A percentile compares a stretch with the other conserved stretches of the same genome.
Conservation (phyloP, 2,329 filamentous ascomycete species). For the Colletotrichum spaethianum region DNA sequence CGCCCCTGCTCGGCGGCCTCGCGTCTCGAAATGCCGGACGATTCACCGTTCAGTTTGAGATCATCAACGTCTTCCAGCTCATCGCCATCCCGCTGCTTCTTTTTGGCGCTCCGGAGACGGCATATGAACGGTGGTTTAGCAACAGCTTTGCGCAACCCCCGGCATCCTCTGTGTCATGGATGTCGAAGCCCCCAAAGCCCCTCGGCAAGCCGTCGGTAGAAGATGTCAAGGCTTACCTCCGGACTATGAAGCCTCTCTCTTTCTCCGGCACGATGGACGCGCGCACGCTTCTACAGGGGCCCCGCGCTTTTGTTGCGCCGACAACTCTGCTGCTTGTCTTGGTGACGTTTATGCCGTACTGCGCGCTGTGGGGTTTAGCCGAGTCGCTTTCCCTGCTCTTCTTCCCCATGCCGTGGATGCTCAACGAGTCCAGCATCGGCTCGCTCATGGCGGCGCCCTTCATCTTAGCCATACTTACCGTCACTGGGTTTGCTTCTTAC, state of each 20-base stretch:
- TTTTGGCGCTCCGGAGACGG: slow-evolving; percentile 66
- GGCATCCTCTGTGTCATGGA: slow-evolving; percentile 38
- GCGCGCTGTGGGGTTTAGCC: slow-evolving; percentile 63
- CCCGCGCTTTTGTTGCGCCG: slow-evolving; percentile 64
- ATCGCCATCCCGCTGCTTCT: slow-evolving; percentile 62
- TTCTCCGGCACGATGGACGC: slow-evolving; percentile 52
- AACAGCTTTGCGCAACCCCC: slow-evolving; percentile 32
- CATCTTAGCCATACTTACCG: slow-evolving; percentile 54
- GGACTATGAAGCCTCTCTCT: slow-evolving; percentile 55
- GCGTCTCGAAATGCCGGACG: slow-evolving; percentile 57
- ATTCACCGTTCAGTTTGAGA: slow-evolving; percentile 65
- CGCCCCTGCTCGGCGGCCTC: slow-evolving; percentile 67
- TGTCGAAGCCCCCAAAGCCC: slow-evolving; percentile 16
- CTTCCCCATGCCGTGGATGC: slow-evolving; percentile 57
- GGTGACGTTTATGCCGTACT: slow-evolving; percentile 60
- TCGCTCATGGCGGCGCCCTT: slow-evolving; percentile 61
- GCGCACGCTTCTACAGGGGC: slow-evolving; percentile 57
- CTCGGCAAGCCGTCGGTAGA: slow-evolving; percentile 49
- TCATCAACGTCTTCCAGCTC: slow-evolving; percentile 64
- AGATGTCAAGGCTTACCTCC: slow-evolving; percentile 54
- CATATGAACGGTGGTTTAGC: slow-evolving; percentile 60
- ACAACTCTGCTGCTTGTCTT: slow-evolving; percentile 63
- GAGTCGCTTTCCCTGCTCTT: slow-evolving; percentile 64
- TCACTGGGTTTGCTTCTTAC: slow-evolving; percentile 52
- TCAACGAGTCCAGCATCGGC: slow-evolving; percentile 58